These are phyloP conservation scores for Trichoderma sp. DNA, from an alignment of 2,329 filamentous ascomycete species.

Conservation along the genomic window DNA sequence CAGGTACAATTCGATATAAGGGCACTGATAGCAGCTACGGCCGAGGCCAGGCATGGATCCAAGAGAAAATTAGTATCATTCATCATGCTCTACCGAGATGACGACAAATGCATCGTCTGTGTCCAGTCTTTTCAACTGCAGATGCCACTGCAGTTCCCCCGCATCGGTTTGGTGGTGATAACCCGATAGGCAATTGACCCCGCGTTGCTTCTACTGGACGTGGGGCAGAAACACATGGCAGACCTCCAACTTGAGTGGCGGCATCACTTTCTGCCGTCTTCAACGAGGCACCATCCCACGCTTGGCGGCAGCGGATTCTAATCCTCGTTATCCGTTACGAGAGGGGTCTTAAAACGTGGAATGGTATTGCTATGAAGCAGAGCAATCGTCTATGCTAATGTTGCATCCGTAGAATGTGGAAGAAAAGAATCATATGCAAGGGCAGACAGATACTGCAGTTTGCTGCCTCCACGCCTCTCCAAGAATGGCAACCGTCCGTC, in stretches of 20 bases:
- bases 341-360: too few relatives aligned
- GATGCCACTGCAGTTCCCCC: background rate
- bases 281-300: background rate
- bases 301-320: background rate
- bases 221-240: conserved; percentile 6
- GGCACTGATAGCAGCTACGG: conserved; percentile 1
- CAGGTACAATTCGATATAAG: background rate
- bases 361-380: background rate
- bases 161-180: background rate
- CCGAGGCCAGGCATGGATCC: background rate
- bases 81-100: conserved; percentile 8
- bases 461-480: too few relatives aligned
- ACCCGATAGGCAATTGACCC: background rate
- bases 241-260: background rate
- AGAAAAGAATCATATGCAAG: background rate
- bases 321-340: background rate
- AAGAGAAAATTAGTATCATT: conserved; percentile 4
- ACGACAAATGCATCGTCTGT: background rate
- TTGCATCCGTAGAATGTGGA: too few relatives aligned
- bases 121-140: background rate
- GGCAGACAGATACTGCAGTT: background rate
- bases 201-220: conserved; percentile 10
- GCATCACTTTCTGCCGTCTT: background rate
- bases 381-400: background rate
- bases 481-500: background rate